These are phyloP conservation scores for Coffea canephora DNA, from an alignment of 257 asterid species.

Conservation along the genomic window DNA sequence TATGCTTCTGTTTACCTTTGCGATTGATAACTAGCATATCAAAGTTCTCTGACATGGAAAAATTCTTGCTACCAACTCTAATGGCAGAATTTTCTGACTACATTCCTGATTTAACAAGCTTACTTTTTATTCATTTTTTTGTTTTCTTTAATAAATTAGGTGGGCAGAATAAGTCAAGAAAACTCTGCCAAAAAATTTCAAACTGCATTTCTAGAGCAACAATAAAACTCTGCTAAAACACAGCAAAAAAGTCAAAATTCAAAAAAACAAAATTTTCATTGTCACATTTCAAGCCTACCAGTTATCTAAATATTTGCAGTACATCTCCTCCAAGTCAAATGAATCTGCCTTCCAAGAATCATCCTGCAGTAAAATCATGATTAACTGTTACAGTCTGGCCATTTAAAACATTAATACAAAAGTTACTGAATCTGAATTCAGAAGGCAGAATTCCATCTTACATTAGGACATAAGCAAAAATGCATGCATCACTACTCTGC, in stretches of 20 bases:
- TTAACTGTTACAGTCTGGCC: background rate
- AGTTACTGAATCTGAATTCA: background rate
- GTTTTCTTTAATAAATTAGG: too few relatives aligned
- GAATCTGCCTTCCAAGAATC: conserved; percentile 63
- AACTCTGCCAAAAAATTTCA: too few relatives aligned
- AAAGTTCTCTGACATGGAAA: too few relatives aligned
- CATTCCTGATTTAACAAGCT: too few relatives aligned
- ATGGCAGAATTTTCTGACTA: too few relatives aligned
- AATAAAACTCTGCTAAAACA: background rate
- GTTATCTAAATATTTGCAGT: conserved; percentile 44
- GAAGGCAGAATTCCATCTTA: background rate
- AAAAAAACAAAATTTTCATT: background rate
- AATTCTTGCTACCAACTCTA: too few relatives aligned
- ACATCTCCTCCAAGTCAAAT: conserved; percentile 56
- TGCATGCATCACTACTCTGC: background rate
- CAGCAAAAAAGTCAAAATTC: background rate
- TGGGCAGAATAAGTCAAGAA: too few relatives aligned
- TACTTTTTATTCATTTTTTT: too few relatives aligned
- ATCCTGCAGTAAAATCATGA: conserved; percentile 40
- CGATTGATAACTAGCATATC: too few relatives aligned
- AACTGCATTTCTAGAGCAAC: background rate
- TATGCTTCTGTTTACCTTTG: too few relatives aligned
- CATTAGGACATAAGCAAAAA: background rate
- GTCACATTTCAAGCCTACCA: conserved; percentile 35
- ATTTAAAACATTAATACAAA: background rate